Evolutionary conservation across 805 yeast species (phyloP), one percentile per base, ranked within the genome.

Genomic region (Pichia kluyveri): DNA sequence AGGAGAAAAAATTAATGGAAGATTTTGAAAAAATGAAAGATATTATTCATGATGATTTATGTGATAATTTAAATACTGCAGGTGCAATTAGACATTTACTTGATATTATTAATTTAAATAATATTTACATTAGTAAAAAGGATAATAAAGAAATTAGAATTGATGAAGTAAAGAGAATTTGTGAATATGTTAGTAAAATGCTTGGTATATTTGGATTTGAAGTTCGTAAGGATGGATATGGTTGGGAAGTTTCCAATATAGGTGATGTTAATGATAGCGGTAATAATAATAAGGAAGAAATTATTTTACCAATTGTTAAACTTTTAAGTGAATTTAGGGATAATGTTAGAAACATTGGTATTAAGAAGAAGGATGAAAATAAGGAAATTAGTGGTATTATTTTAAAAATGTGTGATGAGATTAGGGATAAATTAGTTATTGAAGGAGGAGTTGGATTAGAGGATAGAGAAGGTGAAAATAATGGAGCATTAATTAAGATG

Each of bases 51-150:
- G 71, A 66, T 19, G 85, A 95, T 1, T 86, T 93, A 69, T 83
- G 95, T 67, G 99, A 93, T 62, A 93, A 88, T 62, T 72, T 93
- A 53, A 68, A 90, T 4, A 84, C 93, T 1, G 93, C 96, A 23
- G 73, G 69, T 48, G 96, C 82, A 0, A 65, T 93, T 49, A 78
- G 83, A 54, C 61, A 70, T 1, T 58, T 93, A 44, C 68, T 76
- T 51, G 95, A 85, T 17, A 68, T 93, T 48, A 82, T 91, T 6
- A 77, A 83, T 31, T 74, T 72, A 48, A 61, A 86, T 8, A 91
- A 93, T 63, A 75, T 79, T 37, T 93, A 91, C 61, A 79, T 90
- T 40, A 62, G 79, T 10, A 60, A 75, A n/a, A 60, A 74, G n/a
- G 63, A 61, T 26, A 74, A 76, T 5, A 70, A 73, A 7, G 79